These are phyloP conservation scores for Neolentinus lepideus DNA, from an alignment of 1,284 basidiomycete species.

Conservation along the genomic window DNA sequence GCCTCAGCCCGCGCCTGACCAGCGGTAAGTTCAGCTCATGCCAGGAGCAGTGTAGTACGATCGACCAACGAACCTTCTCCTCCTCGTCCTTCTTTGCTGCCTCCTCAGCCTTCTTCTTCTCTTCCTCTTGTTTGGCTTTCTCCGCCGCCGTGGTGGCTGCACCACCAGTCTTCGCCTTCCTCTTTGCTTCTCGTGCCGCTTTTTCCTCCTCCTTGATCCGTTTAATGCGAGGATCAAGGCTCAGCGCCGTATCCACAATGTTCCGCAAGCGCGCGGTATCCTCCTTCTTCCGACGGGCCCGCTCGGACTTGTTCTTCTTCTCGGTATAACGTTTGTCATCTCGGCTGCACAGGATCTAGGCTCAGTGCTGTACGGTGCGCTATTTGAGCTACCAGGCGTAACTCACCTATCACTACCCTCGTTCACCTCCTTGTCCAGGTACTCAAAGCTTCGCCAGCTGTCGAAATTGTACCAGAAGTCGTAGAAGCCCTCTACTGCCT, in stretches of 20 bases:
- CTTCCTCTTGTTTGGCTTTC: constrained; percentile 67
- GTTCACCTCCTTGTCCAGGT: constrained; percentile 97
- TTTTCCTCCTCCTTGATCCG: constrained; percentile 97
- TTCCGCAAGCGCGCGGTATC: constrained; percentile 88
- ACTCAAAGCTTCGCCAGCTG: constrained; percentile 97
- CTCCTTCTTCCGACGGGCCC: constrained; percentile 95
- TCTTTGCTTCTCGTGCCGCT: constrained; percentile 91
- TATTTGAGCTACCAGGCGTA: background rate
- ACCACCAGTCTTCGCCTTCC: constrained; percentile 47
- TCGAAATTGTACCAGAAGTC: constrained; percentile 99
- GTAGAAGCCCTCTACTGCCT: constrained; percentile 90
- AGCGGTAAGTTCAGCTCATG: constrained; percentile 6
- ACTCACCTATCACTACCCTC: constrained; percentile 91
- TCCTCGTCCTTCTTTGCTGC: constrained; percentile 62
- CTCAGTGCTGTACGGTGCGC: constrained; percentile 8
- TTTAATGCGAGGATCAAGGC: constrained; percentile 93
- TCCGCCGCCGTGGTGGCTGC: constrained; percentile 34
- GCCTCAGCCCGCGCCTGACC: constrained; percentile 66
- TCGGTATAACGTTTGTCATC: constrained; percentile 99
- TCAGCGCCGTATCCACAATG: constrained; percentile 85
- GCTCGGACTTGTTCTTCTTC: constrained; percentile 99
- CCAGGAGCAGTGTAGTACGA: background rate
- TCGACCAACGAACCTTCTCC: constrained; percentile 43
- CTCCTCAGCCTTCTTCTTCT: constrained; percentile 68
- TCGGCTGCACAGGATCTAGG: constrained; percentile 48